Conservation (phyloP, 2,329 filamentous ascomycete species). For the Hypoxylon sp. region DNA sequence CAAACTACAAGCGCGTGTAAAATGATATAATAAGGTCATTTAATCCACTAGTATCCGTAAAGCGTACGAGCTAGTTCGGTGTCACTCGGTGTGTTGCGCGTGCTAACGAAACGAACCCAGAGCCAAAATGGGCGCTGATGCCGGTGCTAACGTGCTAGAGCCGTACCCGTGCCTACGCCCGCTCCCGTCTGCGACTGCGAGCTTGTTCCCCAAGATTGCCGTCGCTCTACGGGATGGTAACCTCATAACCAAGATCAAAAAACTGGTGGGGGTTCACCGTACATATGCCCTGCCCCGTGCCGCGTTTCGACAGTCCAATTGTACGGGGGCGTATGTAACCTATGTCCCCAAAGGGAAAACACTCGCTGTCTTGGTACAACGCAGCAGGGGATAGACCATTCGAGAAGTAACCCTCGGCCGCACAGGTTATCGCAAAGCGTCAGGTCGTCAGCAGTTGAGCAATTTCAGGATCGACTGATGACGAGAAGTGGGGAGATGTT, state of each 20-base stretch:
- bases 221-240: conserved; percentile 46
- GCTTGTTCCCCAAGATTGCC: conserved; percentile 35
- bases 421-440: conserved; percentile 24
- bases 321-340: conserved; percentile 29
- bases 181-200: not conserved
- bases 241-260: conserved; percentile 47
- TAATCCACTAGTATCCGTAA: conserved; percentile 21
- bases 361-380: conserved; percentile 24
- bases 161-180: conserved; percentile 15
- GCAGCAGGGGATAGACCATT: conserved; percentile 16
- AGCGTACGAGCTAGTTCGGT: conserved; percentile 30
- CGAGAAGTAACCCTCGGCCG: conserved; percentile 12
- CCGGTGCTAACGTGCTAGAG: not conserved
- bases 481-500: conserved; percentile 31
- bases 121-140: not conserved
- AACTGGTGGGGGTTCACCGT: conserved; percentile 41
- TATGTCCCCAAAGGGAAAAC: conserved; percentile 27
- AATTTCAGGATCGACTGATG: conserved; percentile 30
- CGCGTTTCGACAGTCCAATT: conserved; percentile 38
- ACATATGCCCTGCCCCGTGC: conserved; percentile 37
- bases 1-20: conserved; percentile 37
- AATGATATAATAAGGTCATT: conserved; percentile 27
- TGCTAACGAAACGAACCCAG: conserved; percentile 10
- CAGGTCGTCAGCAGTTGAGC: conserved; percentile 20
- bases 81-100: conserved; percentile 41